A percentile compares a stretch with the other conserved stretches of the same genome.
Evolutionary conservation across 148 eudicot species (phyloP).

Genomic region (Simmondsia chinensis): DNA sequence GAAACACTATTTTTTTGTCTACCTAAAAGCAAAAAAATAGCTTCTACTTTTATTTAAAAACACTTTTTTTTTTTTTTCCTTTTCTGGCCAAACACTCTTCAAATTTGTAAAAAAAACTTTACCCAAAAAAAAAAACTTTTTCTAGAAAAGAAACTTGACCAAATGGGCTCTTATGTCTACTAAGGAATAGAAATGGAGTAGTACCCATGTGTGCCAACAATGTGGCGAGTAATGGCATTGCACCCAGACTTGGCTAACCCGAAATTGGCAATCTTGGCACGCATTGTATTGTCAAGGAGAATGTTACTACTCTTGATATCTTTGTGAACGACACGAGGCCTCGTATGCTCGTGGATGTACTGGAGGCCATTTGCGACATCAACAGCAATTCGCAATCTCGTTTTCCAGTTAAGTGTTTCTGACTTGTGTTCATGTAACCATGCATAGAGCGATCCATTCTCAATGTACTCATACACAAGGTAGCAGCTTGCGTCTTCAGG

Average conservation of each 20-base stretch:
- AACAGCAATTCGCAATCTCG: constrained; percentile 55
- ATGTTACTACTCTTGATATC: constrained; percentile 89
- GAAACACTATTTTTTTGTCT: too few relatives aligned
- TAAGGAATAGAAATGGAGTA: too few relatives aligned
- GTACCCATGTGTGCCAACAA: constrained; percentile 96
- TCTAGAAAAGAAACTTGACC: too few relatives aligned
- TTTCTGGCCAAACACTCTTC: too few relatives aligned
- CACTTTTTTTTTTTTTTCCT: too few relatives aligned
- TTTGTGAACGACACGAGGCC: constrained; percentile 86
- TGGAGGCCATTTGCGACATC: constrained; percentile 91
- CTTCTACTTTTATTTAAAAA: too few relatives aligned
- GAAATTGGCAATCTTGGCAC: constrained; percentile 88
- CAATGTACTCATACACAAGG: constrained; percentile 74
- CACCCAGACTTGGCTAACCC: constrained; percentile 88
- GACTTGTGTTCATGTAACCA: constrained; percentile 46
- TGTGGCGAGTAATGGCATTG: constrained; percentile 91
- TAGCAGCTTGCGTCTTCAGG: constrained; percentile 75
- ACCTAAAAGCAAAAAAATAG: too few relatives aligned
- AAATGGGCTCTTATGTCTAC: too few relatives aligned
- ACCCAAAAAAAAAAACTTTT: too few relatives aligned
- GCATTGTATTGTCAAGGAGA: constrained; percentile 62
- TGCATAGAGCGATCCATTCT: constrained; percentile 74
- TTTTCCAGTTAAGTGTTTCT: constrained; percentile 56
- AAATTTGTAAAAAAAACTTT: too few relatives aligned
- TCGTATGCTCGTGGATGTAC: constrained; percentile 88